These are phyloP conservation scores for Botrytis paeoniae DNA, from an alignment of 2,329 filamentous ascomycete species.

Conservation along the genomic window DNA sequence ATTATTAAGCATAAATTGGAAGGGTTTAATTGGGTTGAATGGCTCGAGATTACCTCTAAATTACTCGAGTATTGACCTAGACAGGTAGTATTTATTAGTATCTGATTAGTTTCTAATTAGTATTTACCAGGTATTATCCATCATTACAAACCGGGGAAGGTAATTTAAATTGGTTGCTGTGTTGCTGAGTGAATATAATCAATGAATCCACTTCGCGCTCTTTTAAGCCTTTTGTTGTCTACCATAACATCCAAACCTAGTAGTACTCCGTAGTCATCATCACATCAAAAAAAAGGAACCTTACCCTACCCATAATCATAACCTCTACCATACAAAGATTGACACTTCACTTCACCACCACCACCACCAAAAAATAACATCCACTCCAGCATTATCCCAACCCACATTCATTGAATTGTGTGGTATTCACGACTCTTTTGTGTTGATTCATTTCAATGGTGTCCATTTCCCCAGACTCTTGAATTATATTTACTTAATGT, in stretches of 20 bases:
- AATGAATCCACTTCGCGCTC: constrained; percentile 9
- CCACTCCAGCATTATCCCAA: constrained; percentile 25
- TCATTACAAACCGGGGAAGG: background rate
- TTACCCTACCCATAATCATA: background rate
- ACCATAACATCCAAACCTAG: constrained; percentile 16
- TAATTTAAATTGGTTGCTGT: constrained; percentile 3
- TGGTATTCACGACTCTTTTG: constrained; percentile 24
- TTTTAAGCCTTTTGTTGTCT: constrained; percentile 31
- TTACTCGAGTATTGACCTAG: background rate
- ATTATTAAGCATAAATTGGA: constrained; percentile 1
- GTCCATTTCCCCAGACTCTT: background rate
- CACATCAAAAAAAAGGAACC: background rate
- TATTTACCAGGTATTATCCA: background rate
- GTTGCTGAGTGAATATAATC: constrained; percentile 13
- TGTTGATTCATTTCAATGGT: background rate
- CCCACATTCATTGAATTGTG: constrained; percentile 35
- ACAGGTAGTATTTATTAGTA: background rate
- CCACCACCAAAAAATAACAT: background rate
- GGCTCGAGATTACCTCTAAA: background rate
- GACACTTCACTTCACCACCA: background rate
- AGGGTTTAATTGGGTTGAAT: background rate
- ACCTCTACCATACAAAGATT: background rate
- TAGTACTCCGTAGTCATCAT: background rate
- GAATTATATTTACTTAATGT: constrained; percentile 34
- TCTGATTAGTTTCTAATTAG: background rate